Evolutionary conservation across 257 asterid species (phyloP), one percentile per base, ranked within the genome.

Genomic region (Lavandula angustifolia): DNA sequence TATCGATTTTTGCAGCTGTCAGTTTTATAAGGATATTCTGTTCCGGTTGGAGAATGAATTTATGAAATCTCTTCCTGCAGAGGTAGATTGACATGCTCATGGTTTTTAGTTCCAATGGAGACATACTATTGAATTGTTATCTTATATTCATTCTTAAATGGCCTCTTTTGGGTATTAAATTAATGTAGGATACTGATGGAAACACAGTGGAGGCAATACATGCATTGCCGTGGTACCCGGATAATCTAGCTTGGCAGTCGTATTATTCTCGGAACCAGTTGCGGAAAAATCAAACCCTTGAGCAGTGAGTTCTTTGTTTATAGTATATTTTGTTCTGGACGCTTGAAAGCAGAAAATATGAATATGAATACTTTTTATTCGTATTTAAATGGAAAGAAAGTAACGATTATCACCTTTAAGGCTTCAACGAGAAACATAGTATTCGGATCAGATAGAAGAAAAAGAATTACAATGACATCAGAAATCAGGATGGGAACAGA

Each of bases 231-330:
- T 94, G 99, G 99, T 94, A 94, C 78, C 99, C 97, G 0, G 87
- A 87, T 43, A 86, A 94, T 75, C 92, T 90, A 37, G 97, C 97
- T 78, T 94, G 99, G 97, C 97, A 94, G 54, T 94, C 99, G 14
- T 83, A 85, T 76, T 94, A 81, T 80, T 94, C 99, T 60, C 73
- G 99, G 77, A 90, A 81, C 68, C 85, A 94, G 76, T 81, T 94
- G 79, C 82, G 99, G 63, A 91, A 91, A 83, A 89, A 86, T 78
- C 88, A 84, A 80, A 81, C 79, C 38, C 96, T 94, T 69, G 91
- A 80, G 73, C 85, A 94, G 99, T 87, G 65, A 78, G 76, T 79
- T 50, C 8, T 66, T 47, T 41, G 7, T 61, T 65, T 56, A 70
- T 46, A 12, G 44, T 41, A 13, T 44, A 5, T 54, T 44, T 4